Percentiles rank a stretch among this genome's conserved stretches.
phyloP scores from a whole-genome alignment of 1,139 yeast species.

The Eremothecium cymbalariae region DNA sequence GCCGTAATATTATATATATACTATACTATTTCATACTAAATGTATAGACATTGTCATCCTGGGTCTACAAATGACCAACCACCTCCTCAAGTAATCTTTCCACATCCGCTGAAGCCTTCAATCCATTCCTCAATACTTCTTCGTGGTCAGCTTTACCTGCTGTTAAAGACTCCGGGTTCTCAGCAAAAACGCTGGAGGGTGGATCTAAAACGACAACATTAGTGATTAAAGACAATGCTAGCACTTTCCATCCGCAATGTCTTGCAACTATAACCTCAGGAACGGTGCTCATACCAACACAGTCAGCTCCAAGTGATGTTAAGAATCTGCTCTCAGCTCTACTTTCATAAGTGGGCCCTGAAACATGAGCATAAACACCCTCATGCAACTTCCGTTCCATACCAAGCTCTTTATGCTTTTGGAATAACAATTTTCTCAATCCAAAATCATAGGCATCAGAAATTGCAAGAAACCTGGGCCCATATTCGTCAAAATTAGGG shows the following conservation, averaged over 20 bases:
- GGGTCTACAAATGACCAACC: constrained; percentile 37
- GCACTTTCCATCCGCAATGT: constrained; percentile 71
- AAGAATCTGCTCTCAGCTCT: constrained; percentile 86
- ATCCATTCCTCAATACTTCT: constrained; percentile 81
- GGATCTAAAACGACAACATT: constrained; percentile 70
- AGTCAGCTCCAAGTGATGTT: constrained; percentile 71
- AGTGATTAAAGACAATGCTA: constrained; percentile 82
- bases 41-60: not conserved
- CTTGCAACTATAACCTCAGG: constrained; percentile 93
- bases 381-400: constrained; percentile 64
- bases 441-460: constrained; percentile 83
- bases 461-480: constrained; percentile 81
- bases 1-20: not conserved
- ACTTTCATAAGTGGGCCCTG: constrained; percentile 92
- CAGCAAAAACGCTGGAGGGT: constrained; percentile 65
- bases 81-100: constrained; percentile 59
- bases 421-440: constrained; percentile 51
- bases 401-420: constrained; percentile 44
- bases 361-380: constrained; percentile 77
- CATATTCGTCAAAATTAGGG: constrained; percentile 68
- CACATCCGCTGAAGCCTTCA: constrained; percentile 72
- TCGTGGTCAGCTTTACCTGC: constrained; percentile 83
- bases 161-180: constrained; percentile 45
- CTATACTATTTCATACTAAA: not conserved
- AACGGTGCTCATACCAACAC: constrained; percentile 97